Percentiles rank a stretch among this genome's conserved stretches.
phyloP scores from a whole-genome alignment of 768 basidiomycete species.

The Hypholoma sublateritium region DNA sequence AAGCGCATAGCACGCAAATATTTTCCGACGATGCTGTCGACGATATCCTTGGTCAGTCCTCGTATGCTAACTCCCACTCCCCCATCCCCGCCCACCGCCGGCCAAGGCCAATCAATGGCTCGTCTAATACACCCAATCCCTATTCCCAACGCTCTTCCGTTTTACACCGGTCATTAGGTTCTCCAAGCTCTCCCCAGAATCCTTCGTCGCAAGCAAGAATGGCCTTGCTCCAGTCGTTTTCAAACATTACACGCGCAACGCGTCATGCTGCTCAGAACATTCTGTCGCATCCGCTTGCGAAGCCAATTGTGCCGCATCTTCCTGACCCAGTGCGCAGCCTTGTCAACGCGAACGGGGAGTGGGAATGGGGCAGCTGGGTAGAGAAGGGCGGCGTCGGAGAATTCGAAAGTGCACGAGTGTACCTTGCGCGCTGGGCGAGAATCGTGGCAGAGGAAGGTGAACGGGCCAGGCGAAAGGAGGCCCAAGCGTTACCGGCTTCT shows the following conservation, averaged over 20 bases:
- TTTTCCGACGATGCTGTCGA: constrained; percentile 89
- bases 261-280: constrained; percentile 94
- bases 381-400: constrained; percentile 93
- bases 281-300: constrained; percentile 91
- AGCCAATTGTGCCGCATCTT: constrained; percentile 93
- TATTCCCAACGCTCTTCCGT: constrained; percentile 73
- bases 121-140: constrained; percentile 36
- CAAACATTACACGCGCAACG: constrained; percentile 90
- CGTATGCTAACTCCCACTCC: constrained; percentile 74
- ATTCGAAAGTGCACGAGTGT: constrained; percentile 94
- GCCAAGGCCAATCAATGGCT: constrained; percentile 59
- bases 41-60: constrained; percentile 79
- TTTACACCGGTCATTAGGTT: constrained; percentile 74
- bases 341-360: constrained; percentile 87
- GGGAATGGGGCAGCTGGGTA: constrained; percentile 93
- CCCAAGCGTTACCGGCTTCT: constrained; percentile 59
- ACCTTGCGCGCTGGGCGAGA: constrained; percentile 95
- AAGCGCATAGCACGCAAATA: constrained; percentile 81
- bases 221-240: constrained; percentile 90
- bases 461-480: constrained; percentile 78
- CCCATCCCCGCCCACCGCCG: constrained; percentile 83
- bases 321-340: constrained; percentile 92
- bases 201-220: constrained; percentile 69
- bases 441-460: constrained; percentile 99
- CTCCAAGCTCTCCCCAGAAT: constrained; percentile 49